Percentiles rank a stretch among this genome's conserved stretches.
These are phyloP conservation scores for Claviceps spartinae DNA, from an alignment of 2,329 filamentous ascomycete species.

Conservation along the genomic window DNA sequence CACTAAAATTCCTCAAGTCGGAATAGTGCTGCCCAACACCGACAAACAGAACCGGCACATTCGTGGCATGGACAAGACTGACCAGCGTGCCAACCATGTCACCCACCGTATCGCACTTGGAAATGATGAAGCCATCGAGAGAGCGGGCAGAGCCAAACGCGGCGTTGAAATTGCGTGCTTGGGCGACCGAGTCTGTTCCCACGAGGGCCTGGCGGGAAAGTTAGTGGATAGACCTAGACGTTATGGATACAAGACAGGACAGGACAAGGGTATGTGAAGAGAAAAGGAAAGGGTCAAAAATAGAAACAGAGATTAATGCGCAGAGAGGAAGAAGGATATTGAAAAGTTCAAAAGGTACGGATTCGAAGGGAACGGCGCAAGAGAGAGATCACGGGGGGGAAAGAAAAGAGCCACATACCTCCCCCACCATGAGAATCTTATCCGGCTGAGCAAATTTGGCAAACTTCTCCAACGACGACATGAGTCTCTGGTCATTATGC, in stretches of 20 bases:
- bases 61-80: conserved; percentile 93
- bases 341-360: too few relatives aligned
- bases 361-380: too few relatives aligned
- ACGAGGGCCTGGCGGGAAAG: conserved; percentile 54
- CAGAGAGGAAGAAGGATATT: neutral
- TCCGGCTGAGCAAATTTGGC: conserved; percentile 91
- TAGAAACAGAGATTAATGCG: neutral
- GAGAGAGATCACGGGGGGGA: neutral
- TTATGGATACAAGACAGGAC: neutral
- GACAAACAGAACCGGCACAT: conserved; percentile 89
- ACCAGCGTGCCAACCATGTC: conserved; percentile 96
- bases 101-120: conserved; percentile 97
- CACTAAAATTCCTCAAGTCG: conserved; percentile 54
- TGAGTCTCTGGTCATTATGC: conserved; percentile 90
- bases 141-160: conserved; percentile 71
- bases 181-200: conserved; percentile 86
- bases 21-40: conserved; percentile 60
- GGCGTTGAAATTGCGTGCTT: conserved; percentile 91
- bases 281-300: too few relatives aligned
- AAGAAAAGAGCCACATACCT: conserved; percentile 21
- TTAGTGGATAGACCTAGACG: too few relatives aligned
- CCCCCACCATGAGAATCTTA: conserved; percentile 92
- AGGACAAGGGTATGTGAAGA: too few relatives aligned
- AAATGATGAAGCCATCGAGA: conserved; percentile 95
- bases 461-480: conserved; percentile 95